Base-by-base conservation (phyloP, 2,329 filamentous ascomycete species). In the Coniochaeta sp. region DNA sequence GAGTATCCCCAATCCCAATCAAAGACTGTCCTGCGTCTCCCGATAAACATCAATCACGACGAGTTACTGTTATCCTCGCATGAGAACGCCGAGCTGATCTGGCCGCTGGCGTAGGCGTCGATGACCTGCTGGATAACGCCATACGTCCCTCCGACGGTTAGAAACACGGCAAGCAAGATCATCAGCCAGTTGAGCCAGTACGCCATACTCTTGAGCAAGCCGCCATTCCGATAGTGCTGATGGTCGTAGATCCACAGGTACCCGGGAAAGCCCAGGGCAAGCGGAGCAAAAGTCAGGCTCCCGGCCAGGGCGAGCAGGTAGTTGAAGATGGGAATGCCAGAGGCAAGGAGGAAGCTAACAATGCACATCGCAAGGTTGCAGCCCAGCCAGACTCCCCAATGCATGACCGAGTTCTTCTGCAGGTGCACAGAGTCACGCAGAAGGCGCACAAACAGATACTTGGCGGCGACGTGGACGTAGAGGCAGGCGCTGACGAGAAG, bases 71-170 rank as follows among this genome's bases (percentile, higher is more conserved):
- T 80, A 64, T 81, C 78, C 2, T 73, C 76, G 62, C 79, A 81
- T n/a, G 75, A 76, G 59, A 81, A 81, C 0, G 78, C 77, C 44
- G 69, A 70, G 36, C 74, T 74, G 60, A 81, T 81, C 58, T 71
- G 66, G 0, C 77, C 78, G 56, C 72, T 72, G 4, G 73, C 75
- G 66, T 83, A 84, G 0, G 81, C 80, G 58, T 79, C 71, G 58
- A 79, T 78, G 62, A 84, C 81, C 63, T 79, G 72, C 60, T 79
- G 72, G 26, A 83, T 74, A 1, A 80, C 77, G 38, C 79, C 74
- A 59, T 77, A 76, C 1, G 74, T 78, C 2, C 76, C 76, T 16
- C 73, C 74, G 22, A 77, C 62, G 1, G 71, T 75, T 62, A 78
- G 38, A 60, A 78, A 77, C 0, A 66, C 67, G 0, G 71, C 73